A percentile compares a stretch with the other conserved stretches of the same genome.
phyloP scores from a whole-genome alignment of 768 basidiomycete genomes.

The Fomitopsis pulvina region DNA sequence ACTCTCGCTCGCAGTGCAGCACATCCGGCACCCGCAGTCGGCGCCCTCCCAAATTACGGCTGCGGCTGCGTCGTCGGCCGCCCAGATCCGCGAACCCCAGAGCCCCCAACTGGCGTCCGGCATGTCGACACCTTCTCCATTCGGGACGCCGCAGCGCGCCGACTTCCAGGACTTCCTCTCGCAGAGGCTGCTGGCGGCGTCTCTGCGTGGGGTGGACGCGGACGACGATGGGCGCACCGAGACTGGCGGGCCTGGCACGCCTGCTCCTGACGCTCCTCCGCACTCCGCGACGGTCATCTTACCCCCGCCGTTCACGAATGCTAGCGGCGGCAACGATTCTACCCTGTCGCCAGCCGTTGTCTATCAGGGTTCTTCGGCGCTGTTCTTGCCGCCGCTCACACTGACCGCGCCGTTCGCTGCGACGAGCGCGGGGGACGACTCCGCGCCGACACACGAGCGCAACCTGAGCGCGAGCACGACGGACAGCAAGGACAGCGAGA shows the following conservation, averaged over 20 bases:
- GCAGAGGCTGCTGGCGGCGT: constrained; percentile 41
- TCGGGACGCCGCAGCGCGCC: constrained; percentile 30
- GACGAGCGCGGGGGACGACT: neutral
- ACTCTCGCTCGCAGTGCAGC: constrained; percentile 57
- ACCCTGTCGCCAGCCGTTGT: constrained; percentile 10
- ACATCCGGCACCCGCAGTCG: constrained; percentile 41
- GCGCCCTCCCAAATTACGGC: constrained; percentile 11
- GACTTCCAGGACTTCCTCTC: constrained; percentile 45
- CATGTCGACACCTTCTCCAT: constrained; percentile 44
- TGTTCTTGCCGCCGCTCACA: constrained; percentile 21
- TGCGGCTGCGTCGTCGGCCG: constrained; percentile 13
- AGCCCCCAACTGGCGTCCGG: constrained; percentile 41
- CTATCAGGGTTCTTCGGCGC: constrained; percentile 23
- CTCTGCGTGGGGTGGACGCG: constrained; percentile 26
- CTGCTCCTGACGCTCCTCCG: constrained; percentile 7
- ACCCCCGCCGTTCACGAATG: constrained; percentile 18
- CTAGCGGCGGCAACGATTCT: neutral
- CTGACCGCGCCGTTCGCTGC: constrained; percentile 8
- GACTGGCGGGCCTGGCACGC: constrained; percentile 19
- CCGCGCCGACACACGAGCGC: constrained; percentile 2
- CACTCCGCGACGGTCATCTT: constrained; percentile 8
- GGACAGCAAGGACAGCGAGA: constrained; percentile 16
- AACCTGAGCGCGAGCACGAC: constrained; percentile 15
- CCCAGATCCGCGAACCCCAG: constrained; percentile 22
- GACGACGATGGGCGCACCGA: constrained; percentile 13